These are phyloP conservation scores for Lepidium sativum DNA, from an alignment of 345 rosid species.

Conservation along the genomic window DNA sequence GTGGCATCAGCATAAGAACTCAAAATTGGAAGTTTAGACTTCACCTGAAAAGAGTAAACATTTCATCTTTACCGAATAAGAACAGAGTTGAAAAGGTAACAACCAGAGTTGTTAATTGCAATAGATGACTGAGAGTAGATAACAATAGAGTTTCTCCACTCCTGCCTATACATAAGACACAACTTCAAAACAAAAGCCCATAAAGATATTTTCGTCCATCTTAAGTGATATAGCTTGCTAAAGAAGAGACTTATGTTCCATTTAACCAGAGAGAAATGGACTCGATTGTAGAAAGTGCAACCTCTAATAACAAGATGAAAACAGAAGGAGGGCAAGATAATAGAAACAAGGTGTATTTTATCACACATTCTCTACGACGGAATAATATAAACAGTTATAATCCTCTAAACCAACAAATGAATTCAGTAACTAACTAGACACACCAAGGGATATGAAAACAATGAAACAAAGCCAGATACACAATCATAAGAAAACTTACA, in stretches of 20 bases:
- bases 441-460: constrained; percentile 6
- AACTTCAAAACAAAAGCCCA: neutral
- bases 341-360: neutral
- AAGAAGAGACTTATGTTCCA: neutral
- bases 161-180: neutral
- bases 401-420: constrained; percentile 1
- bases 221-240: neutral
- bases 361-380: neutral
- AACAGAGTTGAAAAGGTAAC: neutral
- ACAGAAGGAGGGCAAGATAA: neutral
- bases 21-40: constrained; percentile 76
- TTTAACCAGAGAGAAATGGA: neutral
- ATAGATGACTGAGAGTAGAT: neutral
- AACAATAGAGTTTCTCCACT: neutral
- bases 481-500: constrained; percentile 40
- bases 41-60: constrained; percentile 52
- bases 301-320: neutral
- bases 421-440: neutral
- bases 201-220: neutral
- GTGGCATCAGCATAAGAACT: constrained; percentile 82
- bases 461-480: constrained; percentile 7
- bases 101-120: neutral
- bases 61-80: constrained; percentile 4
- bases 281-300: neutral
- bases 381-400: neutral